A percentile compares a stretch with the other conserved stretches of the same genome.
Evolutionary conservation across 2,329 filamentous ascomycete species (phyloP).

Genomic region (Camillea tinctor): DNA sequence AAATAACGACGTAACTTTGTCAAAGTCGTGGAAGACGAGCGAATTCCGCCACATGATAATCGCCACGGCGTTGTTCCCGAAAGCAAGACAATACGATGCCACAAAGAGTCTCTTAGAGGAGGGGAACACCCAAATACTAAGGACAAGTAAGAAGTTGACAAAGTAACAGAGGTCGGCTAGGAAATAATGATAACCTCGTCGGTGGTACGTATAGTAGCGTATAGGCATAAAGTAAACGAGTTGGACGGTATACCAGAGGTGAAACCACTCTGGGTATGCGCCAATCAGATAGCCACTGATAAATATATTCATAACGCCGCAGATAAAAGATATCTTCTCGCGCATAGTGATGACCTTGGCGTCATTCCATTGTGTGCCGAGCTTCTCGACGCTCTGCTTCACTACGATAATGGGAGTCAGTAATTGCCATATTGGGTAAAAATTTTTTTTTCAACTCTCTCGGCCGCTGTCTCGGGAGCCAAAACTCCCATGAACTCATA

Average conservation of each 20-base stretch:
- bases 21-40: constrained; percentile 95
- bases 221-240: constrained; percentile 96
- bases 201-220: constrained; percentile 86
- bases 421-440: too few species aligned
- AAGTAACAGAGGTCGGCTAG: constrained; percentile 97
- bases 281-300: constrained; percentile 93
- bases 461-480: too few species aligned
- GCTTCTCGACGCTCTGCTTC: constrained; percentile 82
- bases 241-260: constrained; percentile 87
- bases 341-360: constrained; percentile 82
- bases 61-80: constrained; percentile 94
- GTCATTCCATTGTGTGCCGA: constrained; percentile 84
- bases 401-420: too few species aligned
- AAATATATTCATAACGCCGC: constrained; percentile 94
- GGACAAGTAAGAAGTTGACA: constrained; percentile 80
- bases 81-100: constrained; percentile 86
- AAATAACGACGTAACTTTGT: constrained; percentile 98
- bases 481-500: too few species aligned
- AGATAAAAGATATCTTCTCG: constrained; percentile 96
- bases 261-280: constrained; percentile 80
- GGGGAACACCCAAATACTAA: constrained; percentile 89
- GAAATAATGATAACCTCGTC: constrained; percentile 94
- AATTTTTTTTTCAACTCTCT: too few species aligned
- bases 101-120: constrained; percentile 89
- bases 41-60: constrained; percentile 99